Conservation (phyloP, 2,329 filamentous ascomycete species). For the Allantophomopsis lycopodina region DNA sequence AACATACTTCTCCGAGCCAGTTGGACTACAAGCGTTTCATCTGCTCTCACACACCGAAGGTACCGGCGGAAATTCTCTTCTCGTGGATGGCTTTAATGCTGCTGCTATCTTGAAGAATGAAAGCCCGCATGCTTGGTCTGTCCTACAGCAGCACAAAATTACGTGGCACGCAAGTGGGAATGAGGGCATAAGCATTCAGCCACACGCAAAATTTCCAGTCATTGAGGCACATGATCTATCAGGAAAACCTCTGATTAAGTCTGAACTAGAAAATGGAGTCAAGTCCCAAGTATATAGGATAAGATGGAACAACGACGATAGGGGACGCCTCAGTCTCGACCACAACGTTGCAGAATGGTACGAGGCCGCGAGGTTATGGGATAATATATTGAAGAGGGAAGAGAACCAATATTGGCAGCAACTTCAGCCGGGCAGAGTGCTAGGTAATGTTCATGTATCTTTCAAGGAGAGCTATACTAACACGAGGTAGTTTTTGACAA, state of each 20-base stretch:
- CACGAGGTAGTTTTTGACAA: conserved; percentile 70
- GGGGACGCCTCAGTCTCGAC: conserved; percentile 41
- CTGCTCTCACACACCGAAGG: conserved; percentile 65
- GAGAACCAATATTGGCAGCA: conserved; percentile 68
- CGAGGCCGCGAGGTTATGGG: conserved; percentile 60
- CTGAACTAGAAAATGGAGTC: too few relatives aligned
- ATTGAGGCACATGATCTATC: conserved; percentile 36
- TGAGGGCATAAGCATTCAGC: conserved; percentile 65
- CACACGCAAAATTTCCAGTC: conserved; percentile 57
- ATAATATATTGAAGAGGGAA: conserved; percentile 49
- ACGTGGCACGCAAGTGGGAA: conserved; percentile 83
- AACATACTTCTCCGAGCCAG: conserved; percentile 89
- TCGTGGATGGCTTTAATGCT: conserved; percentile 77
- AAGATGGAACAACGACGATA: conserved; percentile 89
- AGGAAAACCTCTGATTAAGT: background rate
- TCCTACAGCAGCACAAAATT: conserved; percentile 42
- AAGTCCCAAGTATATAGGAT: conserved; percentile 24
- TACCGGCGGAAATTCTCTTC: conserved; percentile 60
- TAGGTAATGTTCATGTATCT: conserved; percentile 41
- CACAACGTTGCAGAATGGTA: conserved; percentile 52
- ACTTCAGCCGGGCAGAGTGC: conserved; percentile 60
- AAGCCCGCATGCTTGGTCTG: conserved; percentile 38
- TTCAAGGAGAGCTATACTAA: background rate
- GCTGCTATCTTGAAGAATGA: conserved; percentile 44
- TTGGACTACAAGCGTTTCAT: conserved; percentile 86